Percentiles rank a stretch among this genome's conserved stretches.
Evolutionary conservation across 495 filamentous ascomycete species (phyloP).

Genomic region (Filosporella fistucella): DNA sequence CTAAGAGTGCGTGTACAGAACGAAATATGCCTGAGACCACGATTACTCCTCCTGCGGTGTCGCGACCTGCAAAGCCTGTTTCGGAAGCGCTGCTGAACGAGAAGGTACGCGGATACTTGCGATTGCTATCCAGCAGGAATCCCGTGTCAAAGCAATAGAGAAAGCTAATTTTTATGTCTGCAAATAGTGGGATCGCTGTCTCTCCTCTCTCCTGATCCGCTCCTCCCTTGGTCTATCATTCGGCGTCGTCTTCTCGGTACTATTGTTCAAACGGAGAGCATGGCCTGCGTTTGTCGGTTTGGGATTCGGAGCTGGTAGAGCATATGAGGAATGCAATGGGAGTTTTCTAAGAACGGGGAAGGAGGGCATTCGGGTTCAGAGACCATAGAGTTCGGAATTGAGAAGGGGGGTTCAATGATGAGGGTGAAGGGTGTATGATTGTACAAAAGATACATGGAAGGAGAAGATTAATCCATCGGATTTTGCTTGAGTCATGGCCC

Average conservation of each 20-base stretch:
- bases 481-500: no score
- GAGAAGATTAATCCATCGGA: not conserved
- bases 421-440: conserved; percentile 13
- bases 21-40: conserved; percentile 22
- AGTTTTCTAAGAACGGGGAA: conserved; percentile 39
- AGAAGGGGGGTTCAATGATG: not conserved
- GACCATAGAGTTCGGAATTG: conserved; percentile 11
- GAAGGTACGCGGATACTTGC: conserved; percentile 57
- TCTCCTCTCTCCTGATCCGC: conserved; percentile 93
- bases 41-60: conserved; percentile 39
- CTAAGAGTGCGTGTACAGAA: not conserved
- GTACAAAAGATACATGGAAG: conserved; percentile 21
- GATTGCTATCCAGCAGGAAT: not conserved
- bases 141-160: no score
- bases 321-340: conserved; percentile 87
- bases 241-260: conserved; percentile 96
- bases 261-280: conserved; percentile 94
- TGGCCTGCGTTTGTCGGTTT: conserved; percentile 92
- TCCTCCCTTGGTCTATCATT: conserved; percentile 90
- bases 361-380: conserved; percentile 21
- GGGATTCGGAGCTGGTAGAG: conserved; percentile 92
- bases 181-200: conserved; percentile 89
- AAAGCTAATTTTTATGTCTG: no score
- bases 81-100: conserved; percentile 93
- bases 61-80: conserved; percentile 66